phyloP scores from a whole-genome alignment of 1,139 yeast species.

The Meyerozyma smithsonii region DNA sequence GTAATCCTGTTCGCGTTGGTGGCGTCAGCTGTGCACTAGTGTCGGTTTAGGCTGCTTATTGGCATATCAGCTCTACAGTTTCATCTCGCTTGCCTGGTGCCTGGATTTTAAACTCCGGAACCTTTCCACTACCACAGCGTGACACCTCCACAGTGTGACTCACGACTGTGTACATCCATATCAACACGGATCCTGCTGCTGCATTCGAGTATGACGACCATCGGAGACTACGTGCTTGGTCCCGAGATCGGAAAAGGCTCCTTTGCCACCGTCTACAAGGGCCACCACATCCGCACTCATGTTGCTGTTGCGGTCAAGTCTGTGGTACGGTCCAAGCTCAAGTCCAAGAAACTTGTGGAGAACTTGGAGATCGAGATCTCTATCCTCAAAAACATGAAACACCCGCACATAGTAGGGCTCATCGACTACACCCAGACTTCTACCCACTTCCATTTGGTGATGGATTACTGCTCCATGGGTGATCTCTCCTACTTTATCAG shows the following conservation, averaged over 20 bases:
- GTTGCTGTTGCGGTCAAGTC: slow-evolving; percentile 82
- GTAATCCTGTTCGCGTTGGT: background rate
- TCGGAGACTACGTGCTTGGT: slow-evolving; percentile 51
- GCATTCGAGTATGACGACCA: slow-evolving; percentile 6
- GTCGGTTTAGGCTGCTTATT: background rate
- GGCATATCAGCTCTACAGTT: background rate
- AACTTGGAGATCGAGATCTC: slow-evolving; percentile 88
- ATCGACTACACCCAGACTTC: slow-evolving; percentile 77
- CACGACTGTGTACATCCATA: background rate
- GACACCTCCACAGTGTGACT: too few species aligned
- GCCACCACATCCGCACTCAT: slow-evolving; percentile 40
- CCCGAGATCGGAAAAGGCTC: slow-evolving; percentile 91
- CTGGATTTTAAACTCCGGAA: background rate
- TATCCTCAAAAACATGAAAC: slow-evolving; percentile 78
- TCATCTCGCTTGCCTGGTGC: background rate
- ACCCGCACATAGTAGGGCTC: slow-evolving; percentile 87
- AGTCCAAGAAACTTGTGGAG: slow-evolving; percentile 79
- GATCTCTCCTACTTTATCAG: slow-evolving; percentile 85
- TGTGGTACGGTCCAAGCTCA: slow-evolving; percentile 76
- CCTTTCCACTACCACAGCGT: background rate
- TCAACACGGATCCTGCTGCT: background rate
- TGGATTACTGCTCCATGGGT: slow-evolving; percentile 96
- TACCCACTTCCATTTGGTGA: slow-evolving; percentile 81
- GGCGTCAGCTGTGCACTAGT: background rate
- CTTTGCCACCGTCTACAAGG: slow-evolving; percentile 82